Evolutionary conservation across 495 filamentous ascomycete genomes (phyloP).

Genomic region (Copromyces sp.): DNA sequence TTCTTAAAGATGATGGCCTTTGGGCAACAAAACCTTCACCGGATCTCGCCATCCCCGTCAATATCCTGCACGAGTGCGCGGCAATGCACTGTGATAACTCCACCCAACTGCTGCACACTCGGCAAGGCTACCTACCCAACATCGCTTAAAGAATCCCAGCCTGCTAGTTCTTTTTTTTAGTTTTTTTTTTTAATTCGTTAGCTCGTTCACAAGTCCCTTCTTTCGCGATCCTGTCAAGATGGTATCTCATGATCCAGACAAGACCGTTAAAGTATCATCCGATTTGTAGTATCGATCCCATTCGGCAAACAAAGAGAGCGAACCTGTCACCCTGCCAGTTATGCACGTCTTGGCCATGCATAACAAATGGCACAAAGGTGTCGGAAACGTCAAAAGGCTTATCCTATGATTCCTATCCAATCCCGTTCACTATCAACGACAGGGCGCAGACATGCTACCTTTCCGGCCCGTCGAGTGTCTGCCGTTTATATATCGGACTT

Average conservation of each 20-base stretch:
- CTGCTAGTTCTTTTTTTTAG: background rate
- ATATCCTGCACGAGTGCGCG: background rate
- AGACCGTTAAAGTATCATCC: background rate
- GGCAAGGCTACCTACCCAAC: background rate
- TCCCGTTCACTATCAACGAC: background rate
- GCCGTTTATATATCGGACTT: background rate
- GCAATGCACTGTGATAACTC: background rate
- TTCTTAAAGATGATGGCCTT: background rate
- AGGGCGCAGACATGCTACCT: background rate
- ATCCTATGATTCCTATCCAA: background rate
- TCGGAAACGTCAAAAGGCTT: background rate
- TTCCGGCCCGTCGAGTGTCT: background rate
- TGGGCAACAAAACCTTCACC: background rate
- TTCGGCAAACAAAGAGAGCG: background rate
- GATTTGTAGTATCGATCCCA: background rate
- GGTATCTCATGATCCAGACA: background rate
- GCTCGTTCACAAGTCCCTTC: background rate
- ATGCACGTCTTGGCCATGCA: background rate
- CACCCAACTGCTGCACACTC: background rate
- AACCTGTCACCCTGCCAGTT: background rate
- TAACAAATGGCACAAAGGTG: background rate
- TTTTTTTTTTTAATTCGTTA: background rate
- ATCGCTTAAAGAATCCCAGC: background rate
- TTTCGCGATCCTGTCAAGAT: background rate
- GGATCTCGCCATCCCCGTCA: background rate